Base-by-base conservation (phyloP, 768 basidiomycete genomes). In the Russula earlei region DNA sequence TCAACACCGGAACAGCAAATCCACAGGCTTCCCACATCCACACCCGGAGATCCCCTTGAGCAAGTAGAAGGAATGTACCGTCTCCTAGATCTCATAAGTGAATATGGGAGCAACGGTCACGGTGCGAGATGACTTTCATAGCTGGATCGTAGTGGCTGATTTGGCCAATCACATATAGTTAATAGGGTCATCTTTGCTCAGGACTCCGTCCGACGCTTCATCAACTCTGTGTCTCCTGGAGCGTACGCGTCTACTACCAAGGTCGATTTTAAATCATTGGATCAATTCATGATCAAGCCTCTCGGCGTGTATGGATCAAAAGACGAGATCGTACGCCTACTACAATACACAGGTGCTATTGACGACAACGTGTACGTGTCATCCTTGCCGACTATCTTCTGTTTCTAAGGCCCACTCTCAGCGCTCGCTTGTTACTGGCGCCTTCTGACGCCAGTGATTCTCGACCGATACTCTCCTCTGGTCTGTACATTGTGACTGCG, bases 101-200 rank as follows among this genome's bases (percentile, higher is more conserved):
- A 82, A 56, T 68, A 71, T 34, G 74, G 74, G 2, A 78, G 72
- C 36, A 73, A 76, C 6, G 78, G 80, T 0, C 68, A 79, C 3
- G 80, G 81, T 79, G 58, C 52, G 70, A 56, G 19, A 4, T 34
- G 25, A 54, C 12, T 31, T 24, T 11, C 10, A 24, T 14, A 33
- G 12, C 6, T 1, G 17, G 15, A 37, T 12, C 6, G 10, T 0
- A 20, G 29, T 5, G 20, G n/a, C n/a, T 52, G 2, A 51, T 5
- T 15, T 25, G 15, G 19, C 17, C 15, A 3, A 47, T 17, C 17
- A 12, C n/a, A n/a, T n/a, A n/a, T 54, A 81, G 82, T 82, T 42
- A 79, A 82, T 58, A 84, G 84, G 63, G 74, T 83, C 36, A 76
- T 83, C 66, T 82, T 84, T 31, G 70, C 71, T 3, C 78, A 81